These are phyloP conservation scores for Stagonosporopsis rhizophila DNA, from an alignment of 2,329 filamentous ascomycete genomes.

Conservation along the genomic window DNA sequence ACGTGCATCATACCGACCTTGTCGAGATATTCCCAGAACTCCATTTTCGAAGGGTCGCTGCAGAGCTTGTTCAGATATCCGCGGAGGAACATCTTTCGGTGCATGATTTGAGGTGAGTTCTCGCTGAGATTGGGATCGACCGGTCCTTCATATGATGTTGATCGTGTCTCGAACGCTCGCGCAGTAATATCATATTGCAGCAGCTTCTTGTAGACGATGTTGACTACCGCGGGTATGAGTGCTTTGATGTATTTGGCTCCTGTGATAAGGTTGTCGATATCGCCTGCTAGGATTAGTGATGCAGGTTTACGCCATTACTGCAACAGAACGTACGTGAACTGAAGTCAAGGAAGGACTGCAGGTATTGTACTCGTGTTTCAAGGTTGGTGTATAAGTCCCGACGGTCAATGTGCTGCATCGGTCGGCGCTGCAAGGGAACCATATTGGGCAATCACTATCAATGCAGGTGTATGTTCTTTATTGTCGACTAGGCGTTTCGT, in stretches of 20 bases:
- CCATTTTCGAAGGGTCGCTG: conserved; percentile 75
- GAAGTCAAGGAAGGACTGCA: conserved; percentile 80
- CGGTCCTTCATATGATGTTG: conserved; percentile 70
- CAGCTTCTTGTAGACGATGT: conserved; percentile 84
- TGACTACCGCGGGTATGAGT: conserved; percentile 83
- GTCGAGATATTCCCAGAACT: conserved; percentile 84
- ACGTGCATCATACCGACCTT: conserved; percentile 88
- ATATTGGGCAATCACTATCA: conserved; percentile 17
- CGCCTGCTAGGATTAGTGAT: conserved; percentile 52
- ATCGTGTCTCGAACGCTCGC: conserved; percentile 70
- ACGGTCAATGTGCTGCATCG: conserved; percentile 70
- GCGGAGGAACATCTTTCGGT: conserved; percentile 79
- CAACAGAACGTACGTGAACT: conserved; percentile 63
- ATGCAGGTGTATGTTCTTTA: background rate
- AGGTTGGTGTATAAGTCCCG: conserved; percentile 75
- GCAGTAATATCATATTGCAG: conserved; percentile 83
- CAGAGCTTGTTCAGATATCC: conserved; percentile 78
- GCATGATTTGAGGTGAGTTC: conserved; percentile 75
- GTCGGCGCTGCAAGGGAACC: conserved; percentile 35
- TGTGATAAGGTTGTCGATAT: conserved; percentile 72
- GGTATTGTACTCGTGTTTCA: conserved; percentile 72
- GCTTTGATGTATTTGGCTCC: conserved; percentile 80
- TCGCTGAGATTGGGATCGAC: conserved; percentile 70
- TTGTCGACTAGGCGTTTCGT: background rate
- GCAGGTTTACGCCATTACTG: too few relatives aligned